Percentiles rank a stretch among this genome's conserved stretches.
phyloP scores from a whole-genome alignment of 2,329 filamentous ascomycete genomes.

The Sclerotinia nivalis region DNA sequence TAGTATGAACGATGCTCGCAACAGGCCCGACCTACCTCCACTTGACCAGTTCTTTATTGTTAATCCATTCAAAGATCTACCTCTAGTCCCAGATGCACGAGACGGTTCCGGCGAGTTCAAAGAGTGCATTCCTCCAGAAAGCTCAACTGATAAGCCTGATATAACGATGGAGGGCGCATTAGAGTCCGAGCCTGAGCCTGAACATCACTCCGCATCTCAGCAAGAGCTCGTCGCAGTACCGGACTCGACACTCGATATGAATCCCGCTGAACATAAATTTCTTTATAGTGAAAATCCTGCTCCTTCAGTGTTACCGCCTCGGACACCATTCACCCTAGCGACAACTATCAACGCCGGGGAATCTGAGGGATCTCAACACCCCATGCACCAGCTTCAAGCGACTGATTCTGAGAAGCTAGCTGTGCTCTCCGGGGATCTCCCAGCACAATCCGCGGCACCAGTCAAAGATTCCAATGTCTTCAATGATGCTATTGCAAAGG shows the following conservation, averaged over 20 bases:
- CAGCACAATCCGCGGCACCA: not conserved
- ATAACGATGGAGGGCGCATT: not conserved
- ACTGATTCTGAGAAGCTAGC: not conserved
- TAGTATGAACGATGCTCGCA: conserved; percentile 29
- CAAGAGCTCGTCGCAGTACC: not conserved
- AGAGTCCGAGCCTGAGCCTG: not conserved
- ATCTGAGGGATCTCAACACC: not conserved
- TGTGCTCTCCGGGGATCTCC: not conserved
- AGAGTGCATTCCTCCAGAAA: not conserved
- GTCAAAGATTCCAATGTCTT: not conserved
- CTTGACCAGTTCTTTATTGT: conserved; percentile 26
- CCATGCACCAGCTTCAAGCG: not conserved
- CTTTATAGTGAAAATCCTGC: not conserved
- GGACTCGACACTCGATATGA: not conserved
- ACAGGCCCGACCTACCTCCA: conserved; percentile 32
- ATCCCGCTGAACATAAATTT: not conserved
- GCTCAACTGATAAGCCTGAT: not conserved
- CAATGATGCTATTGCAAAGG: not conserved
- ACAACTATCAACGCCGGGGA: not conserved
- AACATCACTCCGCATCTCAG: not conserved
- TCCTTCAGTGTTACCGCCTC: not conserved
- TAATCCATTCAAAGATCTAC: conserved; percentile 28
- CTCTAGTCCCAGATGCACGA: conserved; percentile 9
- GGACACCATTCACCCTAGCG: not conserved
- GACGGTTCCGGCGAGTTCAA: not conserved